Percentiles rank a stretch among this genome's conserved stretches.
Evolutionary conservation across 331 rosid species (phyloP).

Genomic region (Ulmus americana): DNA sequence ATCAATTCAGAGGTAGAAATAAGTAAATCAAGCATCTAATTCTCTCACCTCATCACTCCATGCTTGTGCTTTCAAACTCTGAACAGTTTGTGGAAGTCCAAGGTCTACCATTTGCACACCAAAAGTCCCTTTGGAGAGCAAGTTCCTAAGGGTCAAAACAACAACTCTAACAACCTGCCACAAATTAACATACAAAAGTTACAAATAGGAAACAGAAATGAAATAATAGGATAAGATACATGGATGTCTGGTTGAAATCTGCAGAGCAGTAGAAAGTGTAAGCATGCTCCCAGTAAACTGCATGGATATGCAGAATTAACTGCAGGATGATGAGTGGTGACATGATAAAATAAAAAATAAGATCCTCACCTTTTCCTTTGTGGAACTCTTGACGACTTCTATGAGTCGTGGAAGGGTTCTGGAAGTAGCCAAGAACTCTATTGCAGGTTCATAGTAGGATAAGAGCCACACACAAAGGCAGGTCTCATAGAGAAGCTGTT

Average conservation of each 20-base stretch:
- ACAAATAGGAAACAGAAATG: constrained; percentile 20
- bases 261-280: background rate
- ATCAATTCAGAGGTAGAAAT: too few species aligned
- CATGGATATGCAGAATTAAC: background rate
- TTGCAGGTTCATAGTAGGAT: constrained; percentile 90
- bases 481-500: constrained; percentile 87
- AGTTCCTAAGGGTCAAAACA: constrained; percentile 76
- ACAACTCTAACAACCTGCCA: constrained; percentile 95
- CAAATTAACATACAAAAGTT: constrained; percentile 23
- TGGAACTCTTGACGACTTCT: constrained; percentile 85
- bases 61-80: constrained; percentile 92
- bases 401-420: constrained; percentile 82
- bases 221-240: constrained; percentile 1
- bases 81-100: constrained; percentile 87
- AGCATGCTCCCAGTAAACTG: background rate
- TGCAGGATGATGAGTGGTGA: too few species aligned
- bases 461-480: constrained; percentile 93
- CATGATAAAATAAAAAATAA: constrained; percentile 1
- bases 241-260: background rate
- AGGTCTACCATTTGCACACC: constrained; percentile 97
- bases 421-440: constrained; percentile 87
- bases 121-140: constrained; percentile 76
- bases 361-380: constrained; percentile 85
- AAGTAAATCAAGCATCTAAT: background rate
- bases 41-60: constrained; percentile 98